Evolutionary conservation across 2,329 filamentous ascomycete species (phyloP).

Genomic region (Fusarium miscanthi): DNA sequence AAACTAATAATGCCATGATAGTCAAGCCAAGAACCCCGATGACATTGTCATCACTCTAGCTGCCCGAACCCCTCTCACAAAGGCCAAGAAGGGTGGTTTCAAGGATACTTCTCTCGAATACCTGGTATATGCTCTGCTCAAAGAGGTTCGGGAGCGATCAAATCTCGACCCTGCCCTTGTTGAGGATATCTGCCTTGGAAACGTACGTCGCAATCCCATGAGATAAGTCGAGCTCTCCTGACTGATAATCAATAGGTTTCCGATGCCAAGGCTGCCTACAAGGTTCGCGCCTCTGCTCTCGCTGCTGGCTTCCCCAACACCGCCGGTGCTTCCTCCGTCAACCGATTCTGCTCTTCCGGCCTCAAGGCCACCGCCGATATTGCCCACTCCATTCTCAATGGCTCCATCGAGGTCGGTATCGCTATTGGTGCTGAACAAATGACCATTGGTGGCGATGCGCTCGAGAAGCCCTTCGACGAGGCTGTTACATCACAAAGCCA

Average conservation of each 20-base stretch:
- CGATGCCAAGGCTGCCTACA: constrained; percentile 89
- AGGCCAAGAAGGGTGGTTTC: constrained; percentile 91
- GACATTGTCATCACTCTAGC: constrained; percentile 97
- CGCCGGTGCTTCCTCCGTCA: constrained; percentile 81
- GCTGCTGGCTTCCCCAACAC: constrained; percentile 96
- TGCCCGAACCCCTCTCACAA: constrained; percentile 87
- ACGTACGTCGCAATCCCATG: constrained; percentile 64
- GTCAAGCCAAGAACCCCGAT: constrained; percentile 91
- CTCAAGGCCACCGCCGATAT: constrained; percentile 97
- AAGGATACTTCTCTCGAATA: constrained; percentile 94
- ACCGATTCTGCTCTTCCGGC: constrained; percentile 97
- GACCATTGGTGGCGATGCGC: constrained; percentile 76
- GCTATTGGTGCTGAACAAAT: constrained; percentile 92
- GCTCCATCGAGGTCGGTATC: constrained; percentile 87
- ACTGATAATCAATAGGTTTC: constrained; percentile 68
- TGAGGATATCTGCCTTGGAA: constrained; percentile 92
- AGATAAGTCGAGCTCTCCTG: neutral
- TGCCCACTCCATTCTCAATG: constrained; percentile 83
- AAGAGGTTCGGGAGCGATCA: constrained; percentile 77
- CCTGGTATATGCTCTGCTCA: constrained; percentile 83
- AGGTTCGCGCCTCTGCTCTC: constrained; percentile 86
- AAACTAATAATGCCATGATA: constrained; percentile 50
- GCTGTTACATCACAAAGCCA: constrained; percentile 77
- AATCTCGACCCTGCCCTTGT: constrained; percentile 83
- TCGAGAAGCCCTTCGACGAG: constrained; percentile 80